Base-by-base conservation (phyloP, 2,329 filamentous ascomycete species). In the Penicillium sp. region DNA sequence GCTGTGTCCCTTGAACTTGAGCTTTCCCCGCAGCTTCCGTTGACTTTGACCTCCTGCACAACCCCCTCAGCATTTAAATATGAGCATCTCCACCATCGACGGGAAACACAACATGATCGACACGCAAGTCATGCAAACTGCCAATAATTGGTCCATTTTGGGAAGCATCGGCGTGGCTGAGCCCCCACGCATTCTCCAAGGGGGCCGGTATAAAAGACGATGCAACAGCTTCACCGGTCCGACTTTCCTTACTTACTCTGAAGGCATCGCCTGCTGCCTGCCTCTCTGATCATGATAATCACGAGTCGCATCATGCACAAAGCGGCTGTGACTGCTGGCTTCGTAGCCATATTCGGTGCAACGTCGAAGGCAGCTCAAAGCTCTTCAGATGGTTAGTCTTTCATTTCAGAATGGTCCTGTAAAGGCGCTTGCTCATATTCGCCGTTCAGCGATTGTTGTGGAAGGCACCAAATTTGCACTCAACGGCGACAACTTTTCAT, bases 381-480 rank as follows among this genome's bases (percentile, higher is more conserved):
- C 43, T 46, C 43, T 31, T 31, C 43, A 27, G 31, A 31, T 7
- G 24, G 24, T 46, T 22, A 46, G 43, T 46, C 5, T n/a, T 10
- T 9, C 10, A 31, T 31, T 13, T 2, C 24, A 27, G 43, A 13
- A 16, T 31, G 6, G 16, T 16, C 24, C 11, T 31, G 7, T 24
- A 3, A n/a, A 31, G 7, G 10, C 22, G 2, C 24, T 33, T 56
- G 36, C 40, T 31, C 13, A 19, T 16, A 31, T 41, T 47, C 33
- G 14, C 22, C 3, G 3, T 36, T 16, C 39, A 85, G 84, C 79
- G 39, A 79, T 87, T 56, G 77, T 78, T 22, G 82, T 82, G n/a
- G 72, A 84, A 5, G 84, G 83, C 10, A 81, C 76, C 3, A 81
- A 80, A 16, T 88, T 88, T 62, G 79, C 83, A 1, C 75, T 88